Evolutionary conservation across 805 yeast species (phyloP).

Genomic region (Hanseniaspora pseudoguilliermondii): DNA sequence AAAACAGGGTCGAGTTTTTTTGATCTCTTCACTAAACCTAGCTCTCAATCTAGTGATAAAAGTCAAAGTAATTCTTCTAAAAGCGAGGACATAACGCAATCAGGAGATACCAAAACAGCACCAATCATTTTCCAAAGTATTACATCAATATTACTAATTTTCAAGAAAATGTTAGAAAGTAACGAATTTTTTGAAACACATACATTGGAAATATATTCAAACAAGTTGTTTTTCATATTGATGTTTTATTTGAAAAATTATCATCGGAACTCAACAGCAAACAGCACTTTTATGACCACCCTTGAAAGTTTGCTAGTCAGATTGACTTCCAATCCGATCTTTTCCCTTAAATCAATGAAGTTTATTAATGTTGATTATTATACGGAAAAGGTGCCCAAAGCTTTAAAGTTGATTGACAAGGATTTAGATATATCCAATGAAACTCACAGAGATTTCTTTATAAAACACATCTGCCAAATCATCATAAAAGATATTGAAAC

Average conservation of each 20-base stretch:
- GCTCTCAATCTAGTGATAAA: background rate
- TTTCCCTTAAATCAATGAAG: constrained; percentile 32
- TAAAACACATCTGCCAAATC: constrained; percentile 39
- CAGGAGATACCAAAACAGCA: background rate
- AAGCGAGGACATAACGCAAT: constrained; percentile 13
- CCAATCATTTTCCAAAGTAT: constrained; percentile 30
- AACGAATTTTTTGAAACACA: constrained; percentile 43
- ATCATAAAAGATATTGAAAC: constrained; percentile 30
- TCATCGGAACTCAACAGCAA: constrained; percentile 16
- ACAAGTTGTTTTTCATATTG: constrained; percentile 42
- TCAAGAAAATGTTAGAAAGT: constrained; percentile 70
- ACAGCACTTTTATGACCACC: constrained; percentile 33
- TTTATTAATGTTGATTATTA: constrained; percentile 35
- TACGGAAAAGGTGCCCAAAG: constrained; percentile 39
- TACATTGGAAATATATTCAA: constrained; percentile 35
- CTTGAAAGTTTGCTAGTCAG: constrained; percentile 41
- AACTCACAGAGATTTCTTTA: constrained; percentile 52
- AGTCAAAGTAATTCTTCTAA: constrained; percentile 1
- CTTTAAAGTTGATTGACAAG: constrained; percentile 31
- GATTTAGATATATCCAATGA: constrained; percentile 28
- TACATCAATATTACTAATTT: constrained; percentile 42
- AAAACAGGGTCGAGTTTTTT: constrained; percentile 6
- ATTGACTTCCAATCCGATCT: constrained; percentile 32
- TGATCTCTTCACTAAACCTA: background rate
- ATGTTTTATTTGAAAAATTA: constrained; percentile 46